Evolutionary conservation across 805 yeast genomes (phyloP).

Genomic region (Yarrowia hollandica): DNA sequence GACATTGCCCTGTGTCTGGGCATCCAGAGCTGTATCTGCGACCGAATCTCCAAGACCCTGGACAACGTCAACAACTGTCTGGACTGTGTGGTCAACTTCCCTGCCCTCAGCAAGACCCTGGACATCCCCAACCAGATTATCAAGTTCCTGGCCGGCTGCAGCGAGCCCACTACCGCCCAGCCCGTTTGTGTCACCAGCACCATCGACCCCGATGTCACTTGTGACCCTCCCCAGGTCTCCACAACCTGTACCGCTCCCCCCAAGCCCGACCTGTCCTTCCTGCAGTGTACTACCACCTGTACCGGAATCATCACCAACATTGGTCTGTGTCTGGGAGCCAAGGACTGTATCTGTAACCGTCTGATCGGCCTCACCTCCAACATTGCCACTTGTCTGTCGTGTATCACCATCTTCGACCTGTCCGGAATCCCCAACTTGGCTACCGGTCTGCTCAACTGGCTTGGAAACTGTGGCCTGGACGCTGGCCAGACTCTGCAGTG

Average conservation of each 20-base stretch:
- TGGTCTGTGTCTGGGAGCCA: constrained; percentile 4
- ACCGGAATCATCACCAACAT: background rate
- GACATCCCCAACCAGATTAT: constrained; percentile 1
- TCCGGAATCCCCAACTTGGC: background rate
- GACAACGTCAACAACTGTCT: constrained; percentile 21
- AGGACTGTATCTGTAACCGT: constrained; percentile 2
- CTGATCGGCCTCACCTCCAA: background rate
- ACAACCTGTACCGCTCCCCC: background rate
- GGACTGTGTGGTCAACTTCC: constrained; percentile 3
- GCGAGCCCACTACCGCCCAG: constrained; percentile 10
- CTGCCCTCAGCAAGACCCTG: background rate
- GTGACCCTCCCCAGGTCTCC: constrained; percentile 9
- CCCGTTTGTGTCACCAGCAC: constrained; percentile 21
- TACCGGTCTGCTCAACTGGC: constrained; percentile 6
- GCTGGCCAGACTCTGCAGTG: constrained; percentile 1
- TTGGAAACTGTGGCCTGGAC: constrained; percentile 5
- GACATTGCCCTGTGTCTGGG: constrained; percentile 20
- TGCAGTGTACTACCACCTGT: constrained; percentile 5
- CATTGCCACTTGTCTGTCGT: constrained; percentile 1
- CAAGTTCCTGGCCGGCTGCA: constrained; percentile 4
- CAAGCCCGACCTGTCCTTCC: background rate
- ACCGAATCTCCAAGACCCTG: constrained; percentile 11
- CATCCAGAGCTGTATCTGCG: constrained; percentile 8
- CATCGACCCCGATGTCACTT: background rate
- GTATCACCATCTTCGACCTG: constrained; percentile 9